Conservation (phyloP, 495 filamentous ascomycete genomes). For the Penicillium bovifimosum region DNA sequence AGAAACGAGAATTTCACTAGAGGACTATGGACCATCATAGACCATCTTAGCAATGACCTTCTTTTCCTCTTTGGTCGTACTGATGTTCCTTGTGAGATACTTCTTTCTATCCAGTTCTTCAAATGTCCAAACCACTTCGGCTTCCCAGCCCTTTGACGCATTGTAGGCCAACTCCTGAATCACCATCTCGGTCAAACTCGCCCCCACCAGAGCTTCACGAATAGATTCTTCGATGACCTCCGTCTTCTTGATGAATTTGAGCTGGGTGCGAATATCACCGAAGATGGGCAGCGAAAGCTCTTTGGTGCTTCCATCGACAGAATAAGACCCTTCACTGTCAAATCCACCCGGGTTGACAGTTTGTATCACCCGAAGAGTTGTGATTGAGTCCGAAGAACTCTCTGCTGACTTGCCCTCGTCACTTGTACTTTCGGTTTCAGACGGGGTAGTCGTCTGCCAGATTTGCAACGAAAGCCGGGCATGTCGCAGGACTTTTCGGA, state of each 20-base stretch:
- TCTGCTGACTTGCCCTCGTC: neutral
- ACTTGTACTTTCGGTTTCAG: neutral
- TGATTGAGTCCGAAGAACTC: neutral
- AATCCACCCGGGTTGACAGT: conserved; percentile 14
- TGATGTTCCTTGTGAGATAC: conserved; percentile 13
- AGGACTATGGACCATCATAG: neutral
- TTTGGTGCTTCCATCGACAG: conserved; percentile 7
- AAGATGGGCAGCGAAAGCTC: conserved; percentile 16
- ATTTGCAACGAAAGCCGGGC: conserved; percentile 15
- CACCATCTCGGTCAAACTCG: conserved; percentile 1
- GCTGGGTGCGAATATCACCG: conserved; percentile 12
- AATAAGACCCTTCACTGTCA: conserved; percentile 11
- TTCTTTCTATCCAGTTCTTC: conserved; percentile 12
- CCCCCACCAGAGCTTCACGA: neutral
- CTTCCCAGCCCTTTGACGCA: conserved; percentile 13
- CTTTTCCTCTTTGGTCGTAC: conserved; percentile 45
- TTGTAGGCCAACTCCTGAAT: conserved; percentile 19
- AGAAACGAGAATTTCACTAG: too few species aligned
- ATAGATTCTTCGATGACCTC: conserved; percentile 9
- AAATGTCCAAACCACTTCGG: conserved; percentile 18
- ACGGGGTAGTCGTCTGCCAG: conserved; percentile 4
- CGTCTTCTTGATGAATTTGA: conserved; percentile 4
- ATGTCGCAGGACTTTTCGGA: conserved; percentile 11
- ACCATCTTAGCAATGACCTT: conserved; percentile 1
- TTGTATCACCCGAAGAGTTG: conserved; percentile 14